Conservation (phyloP, 2,329 filamentous ascomycete genomes). For the Diaporthe sp. region DNA sequence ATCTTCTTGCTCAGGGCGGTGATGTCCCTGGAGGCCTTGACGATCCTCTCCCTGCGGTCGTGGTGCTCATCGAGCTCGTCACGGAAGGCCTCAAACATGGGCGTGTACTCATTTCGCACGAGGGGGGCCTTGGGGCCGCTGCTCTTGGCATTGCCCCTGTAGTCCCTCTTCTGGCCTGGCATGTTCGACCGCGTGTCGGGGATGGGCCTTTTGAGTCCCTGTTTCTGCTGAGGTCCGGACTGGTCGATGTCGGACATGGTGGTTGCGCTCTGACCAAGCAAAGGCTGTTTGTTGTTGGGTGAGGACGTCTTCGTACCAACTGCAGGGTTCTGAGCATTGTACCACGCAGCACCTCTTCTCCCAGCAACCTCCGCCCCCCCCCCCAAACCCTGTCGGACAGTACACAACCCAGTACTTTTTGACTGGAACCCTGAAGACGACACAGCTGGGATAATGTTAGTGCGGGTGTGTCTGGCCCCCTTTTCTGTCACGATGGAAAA, state of each 20-base stretch:
- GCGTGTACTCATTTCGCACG: constrained; percentile 65
- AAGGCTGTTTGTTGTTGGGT: neutral
- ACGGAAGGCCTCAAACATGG: constrained; percentile 90
- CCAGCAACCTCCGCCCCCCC: neutral
- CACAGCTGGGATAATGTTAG: constrained; percentile 4
- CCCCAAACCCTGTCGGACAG: neutral
- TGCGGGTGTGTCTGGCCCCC: neutral
- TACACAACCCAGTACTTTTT: neutral
- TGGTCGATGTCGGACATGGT: neutral
- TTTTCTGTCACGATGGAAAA: too few relatives aligned
- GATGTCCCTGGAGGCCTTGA: constrained; percentile 92
- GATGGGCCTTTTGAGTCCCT: neutral
- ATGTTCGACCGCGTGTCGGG: constrained; percentile 47
- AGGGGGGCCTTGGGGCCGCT: constrained; percentile 46
- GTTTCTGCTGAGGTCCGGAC: neutral
- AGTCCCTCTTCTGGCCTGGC: constrained; percentile 66
- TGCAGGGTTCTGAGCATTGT: neutral
- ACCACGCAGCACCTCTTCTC: neutral
- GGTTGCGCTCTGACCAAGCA: neutral
- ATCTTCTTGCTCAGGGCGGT: constrained; percentile 98
- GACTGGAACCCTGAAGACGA: neutral
- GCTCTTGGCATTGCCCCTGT: constrained; percentile 64
- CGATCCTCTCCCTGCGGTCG: constrained; percentile 89
- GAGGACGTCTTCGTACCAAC: neutral
- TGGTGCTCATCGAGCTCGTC: constrained; percentile 94